Percentiles rank a stretch among this genome's conserved stretches.
These are phyloP conservation scores for Ganoderma lingzhi DNA, from an alignment of 1,284 basidiomycete species.

Conservation along the genomic window DNA sequence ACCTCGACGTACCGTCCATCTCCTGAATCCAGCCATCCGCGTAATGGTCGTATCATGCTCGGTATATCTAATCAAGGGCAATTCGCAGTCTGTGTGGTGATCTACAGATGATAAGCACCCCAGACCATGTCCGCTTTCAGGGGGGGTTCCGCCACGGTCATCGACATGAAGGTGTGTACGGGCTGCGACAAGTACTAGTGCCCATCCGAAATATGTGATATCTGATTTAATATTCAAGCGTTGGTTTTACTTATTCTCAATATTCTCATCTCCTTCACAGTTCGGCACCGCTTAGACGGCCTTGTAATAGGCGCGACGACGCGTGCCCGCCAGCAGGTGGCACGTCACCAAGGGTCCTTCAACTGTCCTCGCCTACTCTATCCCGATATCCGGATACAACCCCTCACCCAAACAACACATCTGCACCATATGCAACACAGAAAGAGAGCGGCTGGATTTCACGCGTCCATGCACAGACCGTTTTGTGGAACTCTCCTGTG, in stretches of 20 bases:
- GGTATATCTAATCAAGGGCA: conserved; percentile 10
- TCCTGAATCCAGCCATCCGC: conserved; percentile 13
- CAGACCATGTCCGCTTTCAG: neutral
- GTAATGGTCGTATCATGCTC: conserved; percentile 33
- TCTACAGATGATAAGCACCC: neutral
- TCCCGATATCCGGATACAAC: conserved; percentile 10
- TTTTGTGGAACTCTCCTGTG: conserved; percentile 20
- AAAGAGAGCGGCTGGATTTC: neutral
- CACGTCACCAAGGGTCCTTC: conserved; percentile 24
- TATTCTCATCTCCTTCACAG: conserved; percentile 28
- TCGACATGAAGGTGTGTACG: conserved; percentile 4
- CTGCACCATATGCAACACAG: neutral
- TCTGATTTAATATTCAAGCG: conserved; percentile 8
- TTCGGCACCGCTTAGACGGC: conserved; percentile 29
- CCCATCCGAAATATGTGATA: conserved; percentile 15
- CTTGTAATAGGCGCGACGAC: neutral
- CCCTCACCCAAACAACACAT: conserved; percentile 12
- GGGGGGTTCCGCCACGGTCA: neutral
- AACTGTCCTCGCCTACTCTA: conserved; percentile 17
- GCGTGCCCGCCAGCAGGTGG: conserved; percentile 31
- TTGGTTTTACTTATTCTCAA: neutral
- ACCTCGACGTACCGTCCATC: conserved; percentile 14
- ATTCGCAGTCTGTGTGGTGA: neutral
- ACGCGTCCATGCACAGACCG: conserved; percentile 1
- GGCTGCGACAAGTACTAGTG: conserved; percentile 1